Evolutionary conservation across 768 basidiomycete species (phyloP), one percentile per base, ranked within the genome.

Genomic region (Pholiota microspora): DNA sequence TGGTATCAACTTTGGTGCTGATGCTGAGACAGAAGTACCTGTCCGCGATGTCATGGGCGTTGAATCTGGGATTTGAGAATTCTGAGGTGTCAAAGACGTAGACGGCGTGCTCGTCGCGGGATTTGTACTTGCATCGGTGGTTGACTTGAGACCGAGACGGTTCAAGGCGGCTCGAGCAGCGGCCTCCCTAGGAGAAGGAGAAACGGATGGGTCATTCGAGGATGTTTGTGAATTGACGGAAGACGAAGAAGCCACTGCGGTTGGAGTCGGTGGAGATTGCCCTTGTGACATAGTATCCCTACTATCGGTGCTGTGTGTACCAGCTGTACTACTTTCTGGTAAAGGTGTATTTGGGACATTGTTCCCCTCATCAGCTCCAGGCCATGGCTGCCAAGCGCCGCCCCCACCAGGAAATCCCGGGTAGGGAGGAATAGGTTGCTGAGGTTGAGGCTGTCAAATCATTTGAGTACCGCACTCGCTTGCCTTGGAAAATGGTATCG

Each of bases 151-250:
- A 42, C 52, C 54, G 18, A 57, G 49, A 35, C 88, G 77, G 55
- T 80, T 78, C 55, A 89, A 59, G 2, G 89, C 88, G 10, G 91
- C 89, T 34, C 77, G 73, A 32, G 84, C 85, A 18, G 89, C 89
- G 1, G 85, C 86, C 53, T 71, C 66, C 45, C 72, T 63, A 34
- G 69, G 68, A 13, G 62, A 64, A 3, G 60, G 45, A 25, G 55
- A 49, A 18, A 56, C 51, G 9, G 35, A 35, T 45, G 47, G 55
- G 32, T 60, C 55, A 16, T 42, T 10, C 21, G 40, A 23, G 18
- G 40, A 12, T 32, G 48, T 28, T 9, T 48, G 32, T 31, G 60
- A 42, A 27, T 49, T 18, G 7, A 58, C 16, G 10, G 62, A 40
- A 51, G 62, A 52, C 12, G 52, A 32, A 2, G 40, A 18, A n/a